These are phyloP conservation scores for Draba incana DNA, from an alignment of 345 rosid genomes.

Conservation along the genomic window DNA sequence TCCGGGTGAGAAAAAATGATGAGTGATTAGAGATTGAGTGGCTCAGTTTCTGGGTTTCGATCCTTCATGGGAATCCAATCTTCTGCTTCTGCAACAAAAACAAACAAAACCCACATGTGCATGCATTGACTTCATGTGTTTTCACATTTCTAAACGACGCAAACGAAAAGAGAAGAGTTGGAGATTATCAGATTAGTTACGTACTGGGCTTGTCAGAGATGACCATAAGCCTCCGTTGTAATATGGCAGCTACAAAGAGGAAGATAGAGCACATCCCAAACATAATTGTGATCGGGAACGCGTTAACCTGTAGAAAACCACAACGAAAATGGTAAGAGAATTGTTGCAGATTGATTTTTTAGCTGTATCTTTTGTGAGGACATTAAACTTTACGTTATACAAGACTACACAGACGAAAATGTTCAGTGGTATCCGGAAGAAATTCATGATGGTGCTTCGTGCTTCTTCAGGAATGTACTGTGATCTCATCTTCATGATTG, in stretches of 20 bases:
- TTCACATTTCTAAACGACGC: background rate
- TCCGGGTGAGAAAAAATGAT: background rate
- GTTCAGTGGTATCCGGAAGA: constrained; percentile 89
- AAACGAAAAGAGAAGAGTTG: constrained; percentile 1
- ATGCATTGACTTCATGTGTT: background rate
- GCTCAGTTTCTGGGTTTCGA: constrained; percentile 25
- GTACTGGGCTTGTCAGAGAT: constrained; percentile 73
- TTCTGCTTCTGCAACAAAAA: constrained; percentile 9
- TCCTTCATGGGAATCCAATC: constrained; percentile 25
- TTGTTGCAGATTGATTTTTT: background rate
- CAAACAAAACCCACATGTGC: background rate
- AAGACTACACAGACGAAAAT: constrained; percentile 80
- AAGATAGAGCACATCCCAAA: constrained; percentile 91
- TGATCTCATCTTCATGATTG: constrained; percentile 95
- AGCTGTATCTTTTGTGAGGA: background rate
- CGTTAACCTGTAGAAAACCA: constrained; percentile 56
- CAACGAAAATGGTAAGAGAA: background rate
- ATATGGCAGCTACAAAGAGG: constrained; percentile 75
- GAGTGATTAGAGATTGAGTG: constrained; percentile 17
- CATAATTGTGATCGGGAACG: constrained; percentile 82
- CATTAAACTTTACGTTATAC: constrained; percentile 56
- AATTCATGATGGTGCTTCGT: constrained; percentile 94
- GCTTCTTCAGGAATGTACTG: constrained; percentile 95
- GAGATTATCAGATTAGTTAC: constrained; percentile 28
- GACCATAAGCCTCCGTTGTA: constrained; percentile 75